These are phyloP conservation scores for Allomyces arbusculus DNA, from an alignment of 192 early-diverging fungal species.

Conservation along the genomic window DNA sequence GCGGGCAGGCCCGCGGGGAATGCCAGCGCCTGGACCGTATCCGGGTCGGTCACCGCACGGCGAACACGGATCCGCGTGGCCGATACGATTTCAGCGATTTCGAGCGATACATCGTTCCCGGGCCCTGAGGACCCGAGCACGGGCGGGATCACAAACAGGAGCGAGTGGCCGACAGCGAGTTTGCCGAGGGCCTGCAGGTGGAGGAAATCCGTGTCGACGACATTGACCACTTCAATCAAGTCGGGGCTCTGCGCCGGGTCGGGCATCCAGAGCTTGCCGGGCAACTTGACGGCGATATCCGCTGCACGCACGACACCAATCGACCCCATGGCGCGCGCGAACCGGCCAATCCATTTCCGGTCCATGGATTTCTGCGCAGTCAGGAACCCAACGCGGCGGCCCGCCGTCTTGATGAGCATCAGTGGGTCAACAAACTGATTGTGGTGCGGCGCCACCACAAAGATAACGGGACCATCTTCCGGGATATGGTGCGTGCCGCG, in stretches of 20 bases:
- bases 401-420: constrained; percentile 62
- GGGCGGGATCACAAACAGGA: not conserved
- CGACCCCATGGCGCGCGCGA: constrained; percentile 51
- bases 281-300: not conserved
- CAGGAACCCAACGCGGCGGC: constrained; percentile 54
- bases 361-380: constrained; percentile 45
- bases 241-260: not conserved
- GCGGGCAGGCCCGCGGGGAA: constrained; percentile 6
- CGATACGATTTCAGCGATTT: constrained; percentile 56
- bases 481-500: constrained; percentile 71
- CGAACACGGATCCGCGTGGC: constrained; percentile 64
- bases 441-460: constrained; percentile 64
- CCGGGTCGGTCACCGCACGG: constrained; percentile 50
- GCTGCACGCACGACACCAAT: constrained; percentile 8
- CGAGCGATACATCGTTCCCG: constrained; percentile 9
- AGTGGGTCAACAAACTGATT: constrained; percentile 91
- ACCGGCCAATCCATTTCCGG: constrained; percentile 58
- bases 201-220: too few relatives aligned
- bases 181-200: not conserved
- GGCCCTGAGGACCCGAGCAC: not conserved
- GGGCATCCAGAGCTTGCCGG: not conserved
- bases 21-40: constrained; percentile 16
- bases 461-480: constrained; percentile 70
- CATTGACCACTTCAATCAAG: not conserved
- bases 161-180: not conserved